These are phyloP conservation scores for Auricularia sp. DNA, from an alignment of 768 basidiomycete genomes.

Conservation along the genomic window DNA sequence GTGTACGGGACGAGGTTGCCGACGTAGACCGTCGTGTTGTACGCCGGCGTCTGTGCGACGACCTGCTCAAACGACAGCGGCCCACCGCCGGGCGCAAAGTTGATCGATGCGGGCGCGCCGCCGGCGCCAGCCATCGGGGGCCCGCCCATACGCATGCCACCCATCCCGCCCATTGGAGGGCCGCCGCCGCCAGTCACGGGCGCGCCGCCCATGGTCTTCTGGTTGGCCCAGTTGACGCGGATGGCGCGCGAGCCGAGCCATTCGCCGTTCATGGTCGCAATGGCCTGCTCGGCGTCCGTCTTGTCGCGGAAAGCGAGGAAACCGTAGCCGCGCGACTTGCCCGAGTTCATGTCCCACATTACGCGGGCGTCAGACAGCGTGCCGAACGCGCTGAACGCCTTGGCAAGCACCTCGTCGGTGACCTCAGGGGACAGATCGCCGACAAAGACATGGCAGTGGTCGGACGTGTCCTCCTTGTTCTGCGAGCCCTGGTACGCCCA, in stretches of 20 bases:
- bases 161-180: slow-evolving; percentile 6
- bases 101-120: slow-evolving; percentile 78
- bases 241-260: slow-evolving; percentile 98
- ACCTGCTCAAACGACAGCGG: slow-evolving; percentile 90
- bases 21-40: slow-evolving; percentile 95
- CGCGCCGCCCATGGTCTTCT: slow-evolving; percentile 77
- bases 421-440: slow-evolving; percentile 99
- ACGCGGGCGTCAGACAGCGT: slow-evolving; percentile 95
- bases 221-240: slow-evolving; percentile 99
- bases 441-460: slow-evolving; percentile 97
- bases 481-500: slow-evolving; percentile 99
- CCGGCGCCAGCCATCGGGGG: slow-evolving; percentile 31
- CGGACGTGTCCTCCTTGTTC: slow-evolving; percentile 97
- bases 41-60: slow-evolving; percentile 84
- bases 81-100: slow-evolving; percentile 63
- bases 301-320: slow-evolving; percentile 99
- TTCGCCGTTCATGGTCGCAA: slow-evolving; percentile 99
- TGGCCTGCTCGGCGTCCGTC: slow-evolving; percentile 98
- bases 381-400: slow-evolving; percentile 96
- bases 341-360: slow-evolving; percentile 99
- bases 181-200: slow-evolving; percentile 11
- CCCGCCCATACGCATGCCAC: slow-evolving; percentile 21
- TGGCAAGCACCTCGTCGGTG: slow-evolving; percentile 91
- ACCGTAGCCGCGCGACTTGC: slow-evolving; percentile 95
- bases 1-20: slow-evolving; percentile 97